A percentile compares a stretch with the other conserved stretches of the same genome.
Conservation (phyloP, 768 basidiomycete genomes). For the Tricholoma bakamatsutake region DNA sequence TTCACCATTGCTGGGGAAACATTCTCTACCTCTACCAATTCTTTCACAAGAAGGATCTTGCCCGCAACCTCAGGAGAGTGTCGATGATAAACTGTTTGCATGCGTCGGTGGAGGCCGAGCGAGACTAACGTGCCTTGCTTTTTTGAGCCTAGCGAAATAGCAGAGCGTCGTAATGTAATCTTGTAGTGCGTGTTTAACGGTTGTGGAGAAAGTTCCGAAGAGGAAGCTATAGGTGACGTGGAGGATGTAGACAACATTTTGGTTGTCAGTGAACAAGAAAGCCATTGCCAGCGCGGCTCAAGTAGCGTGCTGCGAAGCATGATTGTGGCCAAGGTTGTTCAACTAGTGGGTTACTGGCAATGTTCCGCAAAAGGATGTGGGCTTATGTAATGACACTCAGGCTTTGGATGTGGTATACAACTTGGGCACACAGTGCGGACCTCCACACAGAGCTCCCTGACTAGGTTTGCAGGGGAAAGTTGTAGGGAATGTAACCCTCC, state of each 20-base stretch:
- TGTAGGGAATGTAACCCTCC: no score
- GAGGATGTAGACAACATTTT: background rate
- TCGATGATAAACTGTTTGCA: constrained; percentile 80
- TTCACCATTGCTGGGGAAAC: constrained; percentile 47
- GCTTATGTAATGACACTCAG: no score
- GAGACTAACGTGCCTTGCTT: constrained; percentile 62
- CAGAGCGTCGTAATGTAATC: constrained; percentile 84
- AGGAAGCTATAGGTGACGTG: background rate
- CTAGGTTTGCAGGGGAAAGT: no score
- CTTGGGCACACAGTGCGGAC: no score
- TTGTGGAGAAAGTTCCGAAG: constrained; percentile 16
- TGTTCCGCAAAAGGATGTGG: no score
- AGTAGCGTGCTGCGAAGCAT: background rate
- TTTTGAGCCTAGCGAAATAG: constrained; percentile 69
- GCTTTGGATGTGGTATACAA: no score
- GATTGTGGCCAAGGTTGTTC: no score
- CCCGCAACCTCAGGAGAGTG: constrained; percentile 75
- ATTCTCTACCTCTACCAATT: constrained; percentile 1
- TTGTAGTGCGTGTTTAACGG: constrained; percentile 68
- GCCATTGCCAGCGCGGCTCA: background rate
- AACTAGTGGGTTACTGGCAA: no score
- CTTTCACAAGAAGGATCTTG: constrained; percentile 37
- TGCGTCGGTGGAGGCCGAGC: constrained; percentile 53
- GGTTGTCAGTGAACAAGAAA: background rate
- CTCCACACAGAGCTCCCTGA: no score